Conservation (phyloP, 345 rosid genomes). For the Pelargonium nanum region DNA sequence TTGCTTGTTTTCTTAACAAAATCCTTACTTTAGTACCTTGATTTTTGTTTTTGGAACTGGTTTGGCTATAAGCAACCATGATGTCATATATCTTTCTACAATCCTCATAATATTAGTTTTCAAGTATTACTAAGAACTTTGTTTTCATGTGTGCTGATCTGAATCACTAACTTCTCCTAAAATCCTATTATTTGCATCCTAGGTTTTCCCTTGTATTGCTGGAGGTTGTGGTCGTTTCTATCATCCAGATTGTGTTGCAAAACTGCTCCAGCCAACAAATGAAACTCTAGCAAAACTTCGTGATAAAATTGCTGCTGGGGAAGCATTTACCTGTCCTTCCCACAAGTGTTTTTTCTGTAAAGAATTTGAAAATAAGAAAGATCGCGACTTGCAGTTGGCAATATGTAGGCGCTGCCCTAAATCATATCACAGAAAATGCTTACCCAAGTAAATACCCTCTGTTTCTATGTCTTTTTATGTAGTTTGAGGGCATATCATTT, state of each 20-base stretch:
- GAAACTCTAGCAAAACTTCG: slow-evolving; percentile 25
- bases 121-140: neutral
- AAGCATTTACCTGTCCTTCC: slow-evolving; percentile 48
- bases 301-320: slow-evolving; percentile 39
- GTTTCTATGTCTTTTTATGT: slow-evolving; percentile 6
- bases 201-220: slow-evolving; percentile 61
- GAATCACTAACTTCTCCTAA: neutral
- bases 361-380: slow-evolving; percentile 32
- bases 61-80: neutral
- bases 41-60: too few species aligned
- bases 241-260: slow-evolving; percentile 58
- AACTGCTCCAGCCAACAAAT: slow-evolving; percentile 31
- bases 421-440: slow-evolving; percentile 60
- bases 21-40: neutral
- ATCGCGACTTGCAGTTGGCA: slow-evolving; percentile 42
- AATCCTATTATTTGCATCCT: neutral
- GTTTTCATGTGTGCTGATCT: neutral
- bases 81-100: neutral
- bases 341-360: slow-evolving; percentile 53
- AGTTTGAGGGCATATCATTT: neutral
- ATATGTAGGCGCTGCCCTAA: slow-evolving; percentile 72
- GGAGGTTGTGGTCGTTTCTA: slow-evolving; percentile 67
- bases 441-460: slow-evolving; percentile 37
- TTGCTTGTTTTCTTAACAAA: neutral
- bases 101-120: neutral